phyloP scores from a whole-genome alignment of 2,329 filamentous ascomycete species.

The Xylariaceae sp. region DNA sequence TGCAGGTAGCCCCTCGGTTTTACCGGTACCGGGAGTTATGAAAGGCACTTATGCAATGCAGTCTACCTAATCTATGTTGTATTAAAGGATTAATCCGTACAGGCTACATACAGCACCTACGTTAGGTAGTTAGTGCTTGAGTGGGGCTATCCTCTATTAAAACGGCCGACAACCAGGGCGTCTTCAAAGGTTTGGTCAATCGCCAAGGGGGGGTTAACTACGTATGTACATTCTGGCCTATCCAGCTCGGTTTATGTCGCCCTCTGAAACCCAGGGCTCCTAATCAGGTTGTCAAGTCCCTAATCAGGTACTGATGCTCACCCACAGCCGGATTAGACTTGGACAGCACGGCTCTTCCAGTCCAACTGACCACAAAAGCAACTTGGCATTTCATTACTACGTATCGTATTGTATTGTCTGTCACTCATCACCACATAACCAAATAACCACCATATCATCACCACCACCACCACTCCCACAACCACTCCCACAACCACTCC shows the following conservation, averaged over 20 bases:
- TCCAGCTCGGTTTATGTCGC: not conserved
- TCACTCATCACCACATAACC: no score
- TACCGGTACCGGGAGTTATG: no score
- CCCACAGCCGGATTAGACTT: not conserved
- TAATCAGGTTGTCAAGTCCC: no score
- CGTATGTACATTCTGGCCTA: not conserved
- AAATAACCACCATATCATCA: not conserved
- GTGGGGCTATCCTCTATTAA: not conserved
- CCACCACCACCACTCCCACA: no score
- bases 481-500: no score
- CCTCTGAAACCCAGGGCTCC: constrained; percentile 2
- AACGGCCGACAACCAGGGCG: not conserved
- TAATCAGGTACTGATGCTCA: not conserved
- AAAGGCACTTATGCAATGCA: not conserved
- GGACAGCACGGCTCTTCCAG: not conserved
- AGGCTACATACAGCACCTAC: not conserved
- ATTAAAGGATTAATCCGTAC: no score
- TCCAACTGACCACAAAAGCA: not conserved
- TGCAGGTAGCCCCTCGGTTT: no score
- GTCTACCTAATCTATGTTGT: no score
- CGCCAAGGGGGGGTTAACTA: not conserved
- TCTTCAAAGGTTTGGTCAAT: no score
- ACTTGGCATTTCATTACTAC: no score
- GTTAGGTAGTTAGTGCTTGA: no score
- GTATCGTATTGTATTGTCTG: no score